Evolutionary conservation across 2,329 filamentous ascomycete species (phyloP).

Genomic region (Ophiostoma australiae): DNA sequence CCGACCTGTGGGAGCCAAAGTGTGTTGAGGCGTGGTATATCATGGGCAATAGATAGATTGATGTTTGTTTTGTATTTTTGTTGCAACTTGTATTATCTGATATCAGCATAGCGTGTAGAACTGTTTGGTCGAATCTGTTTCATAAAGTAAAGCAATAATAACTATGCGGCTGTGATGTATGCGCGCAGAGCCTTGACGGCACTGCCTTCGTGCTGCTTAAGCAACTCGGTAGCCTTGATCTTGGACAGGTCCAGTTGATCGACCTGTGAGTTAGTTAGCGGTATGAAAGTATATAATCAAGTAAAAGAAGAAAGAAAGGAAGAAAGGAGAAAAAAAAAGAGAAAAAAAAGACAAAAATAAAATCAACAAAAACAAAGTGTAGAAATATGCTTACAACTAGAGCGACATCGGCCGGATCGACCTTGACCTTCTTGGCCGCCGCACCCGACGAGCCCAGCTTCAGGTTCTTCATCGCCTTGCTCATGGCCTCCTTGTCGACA

Average conservation of each 20-base stretch:
- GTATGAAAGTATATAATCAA: not conserved
- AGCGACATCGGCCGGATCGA: conserved; percentile 65
- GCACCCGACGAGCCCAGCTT: conserved; percentile 37
- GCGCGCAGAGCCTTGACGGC: conserved; percentile 62
- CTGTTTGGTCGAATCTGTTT: not conserved
- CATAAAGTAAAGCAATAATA: not conserved
- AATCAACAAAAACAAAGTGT: not conserved
- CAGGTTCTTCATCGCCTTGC: conserved; percentile 65
- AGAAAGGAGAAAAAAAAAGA: not conserved
- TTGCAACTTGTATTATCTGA: not conserved
- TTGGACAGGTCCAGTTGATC: conserved; percentile 69
- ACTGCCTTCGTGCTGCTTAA: conserved; percentile 67
- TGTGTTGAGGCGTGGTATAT: conserved; percentile 29
- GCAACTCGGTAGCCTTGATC: conserved; percentile 66
- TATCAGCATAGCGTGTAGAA: not conserved
- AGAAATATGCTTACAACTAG: conserved; percentile 52
- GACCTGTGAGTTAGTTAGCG: conserved; percentile 43
- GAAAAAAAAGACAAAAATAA: too few relatives aligned
- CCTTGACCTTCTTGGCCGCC: conserved; percentile 60
- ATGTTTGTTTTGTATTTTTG: not conserved
- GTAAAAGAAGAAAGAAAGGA: not conserved
- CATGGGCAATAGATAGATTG: conserved; percentile 13
- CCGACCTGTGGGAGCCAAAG: conserved; percentile 33
- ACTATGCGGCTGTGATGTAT: conserved; percentile 37
- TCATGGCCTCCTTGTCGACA: conserved; percentile 65